Base-by-base conservation (phyloP, 2,329 filamentous ascomycete species). In the Orbilia ellipsospora region DNA sequence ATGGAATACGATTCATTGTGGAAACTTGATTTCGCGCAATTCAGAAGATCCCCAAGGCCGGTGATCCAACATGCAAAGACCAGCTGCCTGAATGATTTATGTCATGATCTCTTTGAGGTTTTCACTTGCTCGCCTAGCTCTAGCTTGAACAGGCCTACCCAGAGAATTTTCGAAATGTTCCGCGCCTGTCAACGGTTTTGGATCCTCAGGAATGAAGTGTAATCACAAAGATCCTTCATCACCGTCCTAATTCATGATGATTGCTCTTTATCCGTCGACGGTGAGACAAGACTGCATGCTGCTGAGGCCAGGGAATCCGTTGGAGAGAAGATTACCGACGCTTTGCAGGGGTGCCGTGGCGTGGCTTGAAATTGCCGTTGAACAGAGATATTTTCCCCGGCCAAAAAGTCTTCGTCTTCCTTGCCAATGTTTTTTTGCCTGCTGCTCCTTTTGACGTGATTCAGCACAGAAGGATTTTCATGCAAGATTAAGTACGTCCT, bases 401-500 rank as follows among this genome's bases (percentile, higher is more conserved):
- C 57, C 66, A 70, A 57, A 67, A 59, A 70, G 31, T 54, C 57
- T 56, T 70, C 66, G 57, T 57, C 70, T 68, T 74, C 70, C 70
- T 59, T 56, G 62, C 28, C 5, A 36, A 36, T 36, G 23, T 73
- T 73, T 67, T 74, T 74, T 36, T 36, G 3, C 8, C 10, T 36
- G 31, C 31, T 36, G 31, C 31, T 36, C 31, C 70, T 52, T 74
- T 74, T 67, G 70, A 74, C 50, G 70, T 74, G 70, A 63, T 74
- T 63, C 70, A 68, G 70, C 70, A 63, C 70, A 68, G 67, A 50
- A 74, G 70, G 70, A 67, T 74, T 74, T 68, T 74, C 70, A 74
- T 74, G 70, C 70, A 74, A 74, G 70, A 74, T 74, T 74, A 74
- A 74, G 70, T 74, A 68, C 70, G 70, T 51, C 63, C 70, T 74